Evolutionary conservation across 257 asterid genomes (phyloP).

Genomic region (Fraxinus anomala): DNA sequence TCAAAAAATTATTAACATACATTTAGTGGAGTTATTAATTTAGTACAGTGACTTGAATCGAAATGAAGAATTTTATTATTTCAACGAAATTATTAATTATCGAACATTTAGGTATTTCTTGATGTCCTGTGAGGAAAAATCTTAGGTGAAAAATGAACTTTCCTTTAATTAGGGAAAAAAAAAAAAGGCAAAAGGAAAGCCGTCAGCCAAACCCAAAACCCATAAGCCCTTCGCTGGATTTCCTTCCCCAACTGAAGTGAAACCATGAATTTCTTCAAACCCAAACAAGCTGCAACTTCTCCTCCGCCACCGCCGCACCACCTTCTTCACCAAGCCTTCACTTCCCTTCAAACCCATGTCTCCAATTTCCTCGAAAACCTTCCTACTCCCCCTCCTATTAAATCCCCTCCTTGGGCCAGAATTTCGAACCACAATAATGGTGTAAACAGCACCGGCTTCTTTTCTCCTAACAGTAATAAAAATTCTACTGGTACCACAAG

Average conservation of each 20-base stretch:
- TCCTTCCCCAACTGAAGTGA: neutral
- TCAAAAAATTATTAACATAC: too few relatives aligned
- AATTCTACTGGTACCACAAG: constrained; percentile 15
- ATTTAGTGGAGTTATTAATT: too few relatives aligned
- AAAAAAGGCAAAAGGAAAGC: neutral
- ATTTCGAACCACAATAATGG: constrained; percentile 28
- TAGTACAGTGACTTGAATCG: too few relatives aligned
- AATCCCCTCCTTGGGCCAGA: constrained; percentile 44
- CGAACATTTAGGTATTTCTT: too few relatives aligned
- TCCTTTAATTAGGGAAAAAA: too few relatives aligned
- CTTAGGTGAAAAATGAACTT: too few relatives aligned
- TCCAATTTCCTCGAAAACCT: constrained; percentile 51
- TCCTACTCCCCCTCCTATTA: constrained; percentile 31
- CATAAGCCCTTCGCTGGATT: neutral
- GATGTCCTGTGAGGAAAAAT: too few relatives aligned
- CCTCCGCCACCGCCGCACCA: constrained; percentile 41
- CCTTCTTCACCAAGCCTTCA: constrained; percentile 55
- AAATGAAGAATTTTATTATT: too few relatives aligned
- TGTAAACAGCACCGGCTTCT: constrained; percentile 25
- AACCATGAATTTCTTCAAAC: constrained; percentile 56
- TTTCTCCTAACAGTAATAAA: neutral
- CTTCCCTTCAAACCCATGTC: constrained; percentile 64
- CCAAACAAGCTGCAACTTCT: constrained; percentile 33
- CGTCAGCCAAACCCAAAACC: neutral
- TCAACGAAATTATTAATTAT: too few relatives aligned